Evolutionary conservation across 805 yeast genomes (phyloP).

Genomic region (Wickerhamomyces tratensis): DNA sequence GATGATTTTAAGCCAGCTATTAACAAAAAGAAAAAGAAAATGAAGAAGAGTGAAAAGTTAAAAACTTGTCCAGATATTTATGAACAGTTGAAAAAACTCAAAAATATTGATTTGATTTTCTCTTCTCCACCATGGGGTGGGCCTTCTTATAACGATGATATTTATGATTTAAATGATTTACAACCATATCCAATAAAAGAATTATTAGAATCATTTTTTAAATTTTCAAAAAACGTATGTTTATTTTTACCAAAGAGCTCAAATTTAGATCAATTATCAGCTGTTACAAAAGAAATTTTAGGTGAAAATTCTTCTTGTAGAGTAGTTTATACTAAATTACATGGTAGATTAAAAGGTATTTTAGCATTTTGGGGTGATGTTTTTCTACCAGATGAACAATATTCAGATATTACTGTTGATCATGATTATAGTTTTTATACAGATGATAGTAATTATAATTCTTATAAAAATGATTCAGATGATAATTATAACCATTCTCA

Average conservation of each 20-base stretch:
- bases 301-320: slow-evolving; percentile 36
- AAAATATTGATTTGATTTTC: slow-evolving; percentile 44
- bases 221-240: slow-evolving; percentile 37
- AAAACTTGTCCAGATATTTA: not conserved
- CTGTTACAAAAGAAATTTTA: slow-evolving; percentile 33
- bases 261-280: slow-evolving; percentile 39
- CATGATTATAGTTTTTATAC: too few relatives aligned
- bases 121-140: slow-evolving; percentile 94
- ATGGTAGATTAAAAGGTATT: slow-evolving; percentile 42
- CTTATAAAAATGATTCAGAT: too few relatives aligned
- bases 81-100: not conserved
- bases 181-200: slow-evolving; percentile 39
- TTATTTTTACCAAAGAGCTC: slow-evolving; percentile 58
- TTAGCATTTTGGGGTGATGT: slow-evolving; percentile 51
- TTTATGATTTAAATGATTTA: slow-evolving; percentile 36
- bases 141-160: slow-evolving; percentile 36
- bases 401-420: slow-evolving; percentile 1
- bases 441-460: too few relatives aligned
- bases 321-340: slow-evolving; percentile 30
- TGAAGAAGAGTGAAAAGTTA: slow-evolving; percentile 1
- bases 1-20: slow-evolving; percentile 4
- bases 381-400: slow-evolving; percentile 19
- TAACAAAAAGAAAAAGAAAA: slow-evolving; percentile 1
- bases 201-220: slow-evolving; percentile 32
- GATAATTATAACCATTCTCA: too few relatives aligned